Evolutionary conservation across 2,329 filamentous ascomycete genomes (phyloP).

Genomic region (Fusarium cicatricum): DNA sequence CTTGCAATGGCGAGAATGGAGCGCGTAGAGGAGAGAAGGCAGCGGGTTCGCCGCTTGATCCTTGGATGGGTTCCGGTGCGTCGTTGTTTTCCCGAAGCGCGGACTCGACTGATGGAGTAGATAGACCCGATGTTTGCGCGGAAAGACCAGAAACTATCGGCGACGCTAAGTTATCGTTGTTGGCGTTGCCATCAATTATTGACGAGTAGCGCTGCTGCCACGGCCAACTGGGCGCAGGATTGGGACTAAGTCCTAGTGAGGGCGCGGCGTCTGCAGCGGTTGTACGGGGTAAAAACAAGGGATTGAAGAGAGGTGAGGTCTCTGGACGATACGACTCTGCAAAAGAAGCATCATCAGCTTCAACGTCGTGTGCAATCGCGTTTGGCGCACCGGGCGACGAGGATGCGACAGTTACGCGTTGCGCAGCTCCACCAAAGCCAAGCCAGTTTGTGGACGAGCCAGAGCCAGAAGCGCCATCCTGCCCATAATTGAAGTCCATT

Average conservation of each 20-base stretch:
- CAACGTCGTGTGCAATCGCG: conserved; percentile 13
- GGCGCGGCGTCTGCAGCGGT: conserved; percentile 12
- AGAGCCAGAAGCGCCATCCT: conserved; percentile 23
- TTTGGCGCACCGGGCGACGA: conserved; percentile 31
- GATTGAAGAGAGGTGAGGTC: conserved; percentile 37
- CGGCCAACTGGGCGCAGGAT: conserved; percentile 20
- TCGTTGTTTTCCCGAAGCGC: background rate
- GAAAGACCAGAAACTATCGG: conserved; percentile 9
- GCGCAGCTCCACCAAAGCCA: conserved; percentile 17
- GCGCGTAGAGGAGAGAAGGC: background rate
- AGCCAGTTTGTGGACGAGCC: conserved; percentile 27
- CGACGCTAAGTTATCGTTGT: conserved; percentile 11
- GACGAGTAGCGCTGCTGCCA: conserved; percentile 34
- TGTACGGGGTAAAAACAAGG: conserved; percentile 14
- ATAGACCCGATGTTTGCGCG: conserved; percentile 4
- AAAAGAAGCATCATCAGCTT: conserved; percentile 34
- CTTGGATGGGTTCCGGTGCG: background rate
- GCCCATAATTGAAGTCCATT: conserved; percentile 35
- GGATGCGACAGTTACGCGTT: conserved; percentile 21
- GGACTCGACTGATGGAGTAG: conserved; percentile 8
- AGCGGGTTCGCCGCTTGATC: background rate
- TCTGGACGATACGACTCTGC: conserved; percentile 39
- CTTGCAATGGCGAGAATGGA: conserved; percentile 11
- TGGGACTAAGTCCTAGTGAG: conserved; percentile 13
- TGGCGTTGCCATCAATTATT: conserved; percentile 6